Percentiles rank a stretch among this genome's conserved stretches.
phyloP scores from a whole-genome alignment of 2,329 filamentous ascomycete species.

The Calycina marina region DNA sequence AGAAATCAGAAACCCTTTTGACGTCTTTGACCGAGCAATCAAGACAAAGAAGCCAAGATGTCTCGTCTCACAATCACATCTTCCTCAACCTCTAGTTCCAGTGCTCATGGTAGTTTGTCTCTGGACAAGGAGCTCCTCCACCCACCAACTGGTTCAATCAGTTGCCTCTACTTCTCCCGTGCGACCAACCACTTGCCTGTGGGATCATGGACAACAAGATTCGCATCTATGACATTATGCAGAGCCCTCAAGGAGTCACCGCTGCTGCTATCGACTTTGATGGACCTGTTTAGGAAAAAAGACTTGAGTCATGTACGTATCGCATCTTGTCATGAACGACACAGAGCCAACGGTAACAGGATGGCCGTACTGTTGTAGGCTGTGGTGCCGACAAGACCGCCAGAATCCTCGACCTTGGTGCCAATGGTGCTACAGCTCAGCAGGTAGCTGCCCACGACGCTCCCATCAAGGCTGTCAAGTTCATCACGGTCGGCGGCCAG shows the following conservation, averaged over 20 bases:
- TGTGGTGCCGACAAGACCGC: conserved; percentile 79
- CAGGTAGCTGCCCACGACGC: conserved; percentile 73
- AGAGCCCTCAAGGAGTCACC: conserved; percentile 59
- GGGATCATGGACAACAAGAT: conserved; percentile 98
- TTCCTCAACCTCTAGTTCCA: too few relatives aligned
- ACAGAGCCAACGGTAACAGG: conserved; percentile 33
- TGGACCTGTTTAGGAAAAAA: conserved; percentile 63
- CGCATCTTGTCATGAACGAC: conserved; percentile 3
- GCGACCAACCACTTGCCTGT: too few relatives aligned
- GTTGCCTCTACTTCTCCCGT: too few relatives aligned
- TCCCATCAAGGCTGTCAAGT: conserved; percentile 60
- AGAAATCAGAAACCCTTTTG: too few relatives aligned
- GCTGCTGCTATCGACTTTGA: conserved; percentile 75
- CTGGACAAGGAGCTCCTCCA: too few relatives aligned
- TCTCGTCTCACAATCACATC: too few relatives aligned
- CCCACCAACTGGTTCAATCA: too few relatives aligned
- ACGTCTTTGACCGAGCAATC: too few relatives aligned
- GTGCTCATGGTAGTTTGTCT: too few relatives aligned
- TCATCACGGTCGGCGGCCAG: conserved; percentile 49
- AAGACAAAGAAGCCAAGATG: too few relatives aligned
- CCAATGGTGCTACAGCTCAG: conserved; percentile 39
- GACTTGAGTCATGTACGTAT: conserved; percentile 69
- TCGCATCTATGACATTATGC: conserved; percentile 80
- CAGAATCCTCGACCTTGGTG: conserved; percentile 67
- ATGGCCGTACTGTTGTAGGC: conserved; percentile 73